phyloP scores from a whole-genome alignment of 192 early-diverging fungal genomes.

The Coemansia sp. region DNA sequence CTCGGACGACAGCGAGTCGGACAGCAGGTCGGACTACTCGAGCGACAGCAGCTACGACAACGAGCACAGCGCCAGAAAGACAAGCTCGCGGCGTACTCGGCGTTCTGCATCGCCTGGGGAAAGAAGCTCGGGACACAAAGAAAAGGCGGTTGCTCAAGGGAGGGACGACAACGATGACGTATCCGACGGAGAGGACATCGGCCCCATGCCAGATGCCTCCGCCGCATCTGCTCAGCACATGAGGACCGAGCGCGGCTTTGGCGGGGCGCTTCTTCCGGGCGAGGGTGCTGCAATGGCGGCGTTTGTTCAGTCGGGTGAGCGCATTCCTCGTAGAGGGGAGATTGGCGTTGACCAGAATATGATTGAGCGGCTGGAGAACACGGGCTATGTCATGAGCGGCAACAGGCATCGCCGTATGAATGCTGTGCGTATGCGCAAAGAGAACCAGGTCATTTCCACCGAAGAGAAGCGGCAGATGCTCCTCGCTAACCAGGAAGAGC shows the following conservation, averaged over 20 bases:
- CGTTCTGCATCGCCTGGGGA: not conserved
- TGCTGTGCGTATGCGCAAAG: slow-evolving; percentile 92
- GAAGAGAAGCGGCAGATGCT: slow-evolving; percentile 90
- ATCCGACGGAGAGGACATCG: slow-evolving; percentile 26
- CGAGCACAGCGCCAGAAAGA: too few relatives aligned
- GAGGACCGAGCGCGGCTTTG: slow-evolving; percentile 56
- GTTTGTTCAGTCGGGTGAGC: slow-evolving; percentile 87
- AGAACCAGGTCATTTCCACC: slow-evolving; percentile 94
- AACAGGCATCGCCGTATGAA: slow-evolving; percentile 92
- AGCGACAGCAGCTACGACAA: slow-evolving; percentile 4
- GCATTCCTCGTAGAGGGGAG: slow-evolving; percentile 96
- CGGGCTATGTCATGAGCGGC: slow-evolving; percentile 96
- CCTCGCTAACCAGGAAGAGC: slow-evolving; percentile 85
- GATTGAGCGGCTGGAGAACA: slow-evolving; percentile 80
- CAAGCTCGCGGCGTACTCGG: too few relatives aligned
- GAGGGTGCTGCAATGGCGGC: slow-evolving; percentile 90
- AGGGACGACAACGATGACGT: not conserved
- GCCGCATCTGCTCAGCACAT: too few relatives aligned
- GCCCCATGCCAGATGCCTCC: slow-evolving; percentile 10
- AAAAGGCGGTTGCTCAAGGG: not conserved
- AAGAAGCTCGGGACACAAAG: not conserved
- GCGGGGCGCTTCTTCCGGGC: slow-evolving; percentile 77
- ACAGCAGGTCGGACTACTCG: too few relatives aligned
- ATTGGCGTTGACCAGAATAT: slow-evolving; percentile 83
- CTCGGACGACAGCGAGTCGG: slow-evolving; percentile 24